Base-by-base conservation (phyloP, 2,329 filamentous ascomycete genomes). In the Nigrospora sphaerica region DNA sequence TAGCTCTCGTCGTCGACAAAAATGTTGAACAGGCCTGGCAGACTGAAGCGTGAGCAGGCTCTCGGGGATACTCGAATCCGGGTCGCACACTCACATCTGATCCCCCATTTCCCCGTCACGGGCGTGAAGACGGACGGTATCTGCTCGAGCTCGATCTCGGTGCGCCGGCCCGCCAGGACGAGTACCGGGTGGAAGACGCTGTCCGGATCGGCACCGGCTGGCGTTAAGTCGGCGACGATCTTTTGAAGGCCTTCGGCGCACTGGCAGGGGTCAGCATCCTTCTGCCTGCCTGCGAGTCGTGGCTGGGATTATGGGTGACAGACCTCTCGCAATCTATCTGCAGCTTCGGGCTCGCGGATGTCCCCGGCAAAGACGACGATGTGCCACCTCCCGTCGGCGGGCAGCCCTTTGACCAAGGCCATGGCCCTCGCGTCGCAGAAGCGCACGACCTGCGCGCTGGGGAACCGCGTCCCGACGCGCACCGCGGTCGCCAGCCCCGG, bases 91-190 rank as follows among this genome's bases (percentile, higher is more conserved):
- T 54, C 58, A 78, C 77, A 72, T 66, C 70, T 68, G 47, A 81
- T 77, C 23, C 66, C 64, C 68, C 74, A 78, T 53, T 73, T 74
- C 0, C 78, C 78, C 1, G 72, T 76, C 1, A 69, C 56, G 0
- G 81, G 80, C 49, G 69, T 77, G 56, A 83, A 85, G 44, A 70
- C 71, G 1, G 64, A 58, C 0, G 78, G 80, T 7, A 83, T 78
- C 40, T 74, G 62, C 6, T 73, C 67, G 37, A 77, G 69, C 43
- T 81, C 70, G 1, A 78, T 64, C 9, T 66, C 58, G 2, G 65
- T 56, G 9, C 79, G 71, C 17, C 70, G 64, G 3, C 72, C 74
- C 5, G 66, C 64, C 1, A 80, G 63, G 0, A 84, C 69, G 2
- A 84, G 65, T 3, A 83, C 66, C 0, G 70, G 63, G 52, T 84